Percentiles rank a stretch among this genome's conserved stretches.
These are phyloP conservation scores for Begonia masoniana DNA, from an alignment of 306 rosid species.

Conservation along the genomic window DNA sequence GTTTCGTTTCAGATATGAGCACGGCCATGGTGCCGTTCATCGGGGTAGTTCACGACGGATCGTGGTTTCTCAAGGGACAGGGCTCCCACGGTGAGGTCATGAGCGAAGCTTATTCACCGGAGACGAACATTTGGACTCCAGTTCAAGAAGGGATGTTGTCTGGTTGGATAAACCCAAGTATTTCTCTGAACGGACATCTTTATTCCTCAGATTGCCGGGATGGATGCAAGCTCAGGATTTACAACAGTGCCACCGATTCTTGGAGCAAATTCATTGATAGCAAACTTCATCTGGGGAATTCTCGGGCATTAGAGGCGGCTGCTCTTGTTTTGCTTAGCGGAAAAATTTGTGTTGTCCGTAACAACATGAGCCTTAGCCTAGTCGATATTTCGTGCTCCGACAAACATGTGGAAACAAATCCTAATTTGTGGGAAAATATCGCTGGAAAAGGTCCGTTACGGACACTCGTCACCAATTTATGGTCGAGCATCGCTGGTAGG, in stretches of 20 bases:
- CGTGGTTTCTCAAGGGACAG: constrained; percentile 92
- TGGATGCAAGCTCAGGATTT: constrained; percentile 89
- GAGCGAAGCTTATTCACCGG: constrained; percentile 87
- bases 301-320: constrained; percentile 86
- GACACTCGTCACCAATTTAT: constrained; percentile 69
- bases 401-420: constrained; percentile 65
- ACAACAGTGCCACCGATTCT: constrained; percentile 62
- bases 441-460: constrained; percentile 79
- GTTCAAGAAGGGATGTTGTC: constrained; percentile 72
- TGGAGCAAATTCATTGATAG: constrained; percentile 94
- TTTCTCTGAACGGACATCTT: constrained; percentile 76
- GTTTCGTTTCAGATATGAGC: constrained; percentile 86
- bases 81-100: constrained; percentile 85
- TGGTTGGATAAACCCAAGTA: constrained; percentile 97
- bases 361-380: constrained; percentile 94
- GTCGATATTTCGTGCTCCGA: constrained; percentile 70
- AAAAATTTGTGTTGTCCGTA: constrained; percentile 92
- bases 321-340: constrained; percentile 92
- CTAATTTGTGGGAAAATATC: constrained; percentile 91
- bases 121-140: constrained; percentile 73
- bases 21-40: constrained; percentile 95
- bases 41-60: constrained; percentile 83
- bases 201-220: constrained; percentile 85
- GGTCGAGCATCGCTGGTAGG: constrained; percentile 89
- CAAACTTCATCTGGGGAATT: constrained; percentile 87